Evolutionary conservation across 495 filamentous ascomycete species (phyloP).

Genomic region (Annulohypoxylon bovei): DNA sequence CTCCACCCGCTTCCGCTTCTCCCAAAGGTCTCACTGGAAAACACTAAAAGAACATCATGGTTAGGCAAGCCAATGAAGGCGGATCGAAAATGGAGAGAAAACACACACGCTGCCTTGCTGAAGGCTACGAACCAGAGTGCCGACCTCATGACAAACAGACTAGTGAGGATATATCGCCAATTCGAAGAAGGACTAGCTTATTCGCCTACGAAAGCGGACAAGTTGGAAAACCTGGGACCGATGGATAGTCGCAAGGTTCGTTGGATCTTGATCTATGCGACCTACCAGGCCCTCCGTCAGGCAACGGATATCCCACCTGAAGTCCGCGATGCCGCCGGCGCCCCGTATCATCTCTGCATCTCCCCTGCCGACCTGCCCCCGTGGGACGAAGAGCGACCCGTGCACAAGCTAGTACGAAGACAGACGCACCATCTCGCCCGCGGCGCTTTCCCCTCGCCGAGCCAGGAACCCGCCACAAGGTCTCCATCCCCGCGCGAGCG

Average conservation of each 20-base stretch:
- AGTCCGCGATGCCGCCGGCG: slow-evolving; percentile 46
- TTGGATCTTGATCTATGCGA: slow-evolving; percentile 77
- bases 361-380: slow-evolving; percentile 52
- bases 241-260: slow-evolving; percentile 70
- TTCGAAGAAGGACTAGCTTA: slow-evolving; percentile 59
- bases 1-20: slow-evolving; percentile 68
- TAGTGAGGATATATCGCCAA: slow-evolving; percentile 57
- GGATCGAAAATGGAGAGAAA: slow-evolving; percentile 48
- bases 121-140: slow-evolving; percentile 54
- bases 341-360: slow-evolving; percentile 57
- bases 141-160: slow-evolving; percentile 46
- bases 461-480: not conserved
- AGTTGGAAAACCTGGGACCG: slow-evolving; percentile 53
- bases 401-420: slow-evolving; percentile 28
- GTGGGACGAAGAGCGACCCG: slow-evolving; percentile 48
- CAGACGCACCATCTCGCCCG: slow-evolving; percentile 34
- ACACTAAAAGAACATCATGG: slow-evolving; percentile 42
- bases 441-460: not conserved
- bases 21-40: slow-evolving; percentile 52
- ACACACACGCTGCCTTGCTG: slow-evolving; percentile 49
- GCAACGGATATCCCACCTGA: slow-evolving; percentile 52
- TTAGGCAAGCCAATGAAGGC: slow-evolving; percentile 45
- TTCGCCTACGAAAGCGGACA: slow-evolving; percentile 50
- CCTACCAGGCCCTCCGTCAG: slow-evolving; percentile 70
- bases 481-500: not conserved